These are phyloP conservation scores for Irpex lacteus DNA, from an alignment of 1,284 basidiomycete species.

Conservation along the genomic window DNA sequence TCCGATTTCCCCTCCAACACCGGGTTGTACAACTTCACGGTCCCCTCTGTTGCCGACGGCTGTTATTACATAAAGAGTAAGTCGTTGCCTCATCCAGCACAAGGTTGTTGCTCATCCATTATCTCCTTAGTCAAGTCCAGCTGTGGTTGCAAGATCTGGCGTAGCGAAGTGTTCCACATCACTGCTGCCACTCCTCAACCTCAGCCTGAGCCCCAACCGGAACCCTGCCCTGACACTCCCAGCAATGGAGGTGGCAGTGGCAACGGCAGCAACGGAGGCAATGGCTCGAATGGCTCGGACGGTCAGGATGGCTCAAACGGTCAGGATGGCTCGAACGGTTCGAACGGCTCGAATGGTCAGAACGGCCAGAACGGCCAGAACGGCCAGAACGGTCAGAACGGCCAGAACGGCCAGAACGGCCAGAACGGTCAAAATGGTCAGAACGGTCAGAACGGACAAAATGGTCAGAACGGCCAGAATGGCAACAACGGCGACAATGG, in stretches of 20 bases:
- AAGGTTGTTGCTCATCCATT: not conserved
- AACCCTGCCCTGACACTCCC: not conserved
- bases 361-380: not conserved
- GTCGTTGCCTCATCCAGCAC: not conserved
- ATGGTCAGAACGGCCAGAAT: not conserved
- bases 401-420: not conserved
- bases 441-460: not conserved
- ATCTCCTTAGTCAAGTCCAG: not conserved
- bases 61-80: not conserved
- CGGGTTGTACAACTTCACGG: not conserved
- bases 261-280: not conserved
- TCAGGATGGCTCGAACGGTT: not conserved
- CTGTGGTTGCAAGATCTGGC: not conserved
- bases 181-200: not conserved
- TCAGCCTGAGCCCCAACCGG: not conserved
- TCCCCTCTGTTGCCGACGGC: not conserved
- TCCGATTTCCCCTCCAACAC: not conserved
- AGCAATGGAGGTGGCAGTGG: not conserved
- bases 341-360: not conserved
- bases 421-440: not conserved
- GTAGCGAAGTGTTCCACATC: not conserved
- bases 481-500: too few species aligned
- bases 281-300: not conserved
- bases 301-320: not conserved
- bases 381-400: not conserved